These are phyloP conservation scores for Pseudogymnoascus sp. DNA, from an alignment of 2,329 filamentous ascomycete species.

Conservation along the genomic window DNA sequence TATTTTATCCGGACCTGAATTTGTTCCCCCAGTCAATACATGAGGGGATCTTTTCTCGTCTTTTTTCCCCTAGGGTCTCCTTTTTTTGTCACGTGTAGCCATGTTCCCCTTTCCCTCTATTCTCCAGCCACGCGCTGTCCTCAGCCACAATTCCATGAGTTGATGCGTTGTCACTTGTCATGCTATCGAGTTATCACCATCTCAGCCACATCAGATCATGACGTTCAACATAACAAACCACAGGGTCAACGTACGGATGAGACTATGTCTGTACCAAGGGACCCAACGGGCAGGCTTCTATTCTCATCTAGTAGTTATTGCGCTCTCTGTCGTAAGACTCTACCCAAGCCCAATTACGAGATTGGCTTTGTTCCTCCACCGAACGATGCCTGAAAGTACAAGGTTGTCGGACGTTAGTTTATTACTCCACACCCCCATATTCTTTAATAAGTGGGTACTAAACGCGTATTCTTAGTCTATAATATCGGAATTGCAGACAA, in stretches of 20 bases:
- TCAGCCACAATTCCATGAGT: background rate
- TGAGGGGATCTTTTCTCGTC: too few relatives aligned
- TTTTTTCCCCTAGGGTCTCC: too few relatives aligned
- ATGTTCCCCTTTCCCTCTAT: too few relatives aligned
- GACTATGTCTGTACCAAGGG: background rate
- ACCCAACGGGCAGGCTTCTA: background rate
- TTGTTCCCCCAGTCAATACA: too few relatives aligned
- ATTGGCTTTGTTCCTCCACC: background rate
- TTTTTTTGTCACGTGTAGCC: too few relatives aligned
- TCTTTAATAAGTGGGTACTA: background rate
- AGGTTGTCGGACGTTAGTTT: constrained; percentile 7
- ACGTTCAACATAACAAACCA: background rate
- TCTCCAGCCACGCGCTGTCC: background rate
- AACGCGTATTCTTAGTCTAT: background rate
- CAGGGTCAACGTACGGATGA: background rate
- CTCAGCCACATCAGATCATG: background rate
- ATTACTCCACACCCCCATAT: background rate
- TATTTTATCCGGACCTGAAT: background rate
- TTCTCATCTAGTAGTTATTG: background rate
- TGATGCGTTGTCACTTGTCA: background rate
- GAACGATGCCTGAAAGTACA: constrained; percentile 4
- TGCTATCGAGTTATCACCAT: background rate
- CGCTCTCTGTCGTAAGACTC: background rate
- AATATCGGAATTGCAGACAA: background rate
- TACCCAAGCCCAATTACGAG: background rate